phyloP scores from a whole-genome alignment of 192 early-diverging fungal genomes.

The Funneliformis mosseae region DNA sequence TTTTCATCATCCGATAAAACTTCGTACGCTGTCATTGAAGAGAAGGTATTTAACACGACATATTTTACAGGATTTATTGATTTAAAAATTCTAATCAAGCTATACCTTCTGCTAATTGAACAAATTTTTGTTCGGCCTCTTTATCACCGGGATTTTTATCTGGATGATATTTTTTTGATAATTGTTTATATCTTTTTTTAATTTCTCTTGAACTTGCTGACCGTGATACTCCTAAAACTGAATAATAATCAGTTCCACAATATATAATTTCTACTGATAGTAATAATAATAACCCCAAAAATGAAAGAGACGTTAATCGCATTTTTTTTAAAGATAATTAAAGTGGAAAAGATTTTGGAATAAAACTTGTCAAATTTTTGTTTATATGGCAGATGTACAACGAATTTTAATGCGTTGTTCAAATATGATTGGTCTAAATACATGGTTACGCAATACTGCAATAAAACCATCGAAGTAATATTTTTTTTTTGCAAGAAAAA shows the following conservation, averaged over 20 bases:
- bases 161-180: conserved; percentile 87
- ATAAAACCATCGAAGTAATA: neutral
- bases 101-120: conserved; percentile 80
- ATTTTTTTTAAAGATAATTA: neutral
- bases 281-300: conserved; percentile 27
- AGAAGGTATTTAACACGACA: too few species aligned
- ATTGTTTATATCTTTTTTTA: conserved; percentile 90
- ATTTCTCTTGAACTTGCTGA: conserved; percentile 83
- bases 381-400: neutral
- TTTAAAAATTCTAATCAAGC: neutral
- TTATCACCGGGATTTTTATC: conserved; percentile 89
- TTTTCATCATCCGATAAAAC: conserved; percentile 92
- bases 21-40: conserved; percentile 75
- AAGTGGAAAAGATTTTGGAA: too few species aligned
- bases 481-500: too few species aligned
- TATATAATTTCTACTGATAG: conserved; percentile 18
- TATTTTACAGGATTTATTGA: neutral
- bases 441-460: neutral
- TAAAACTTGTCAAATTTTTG: too few species aligned
- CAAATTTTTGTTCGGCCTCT: conserved; percentile 83
- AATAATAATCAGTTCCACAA: conserved; percentile 74
- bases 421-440: neutral
- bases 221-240: conserved; percentile 82
- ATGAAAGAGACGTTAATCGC: conserved; percentile 25
- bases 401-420: neutral